Evolutionary conservation across 108 stramenopile genomes (phyloP), one percentile per base, ranked within the genome.

Genomic region (Pseudonitzschia delicatissima): DNA sequence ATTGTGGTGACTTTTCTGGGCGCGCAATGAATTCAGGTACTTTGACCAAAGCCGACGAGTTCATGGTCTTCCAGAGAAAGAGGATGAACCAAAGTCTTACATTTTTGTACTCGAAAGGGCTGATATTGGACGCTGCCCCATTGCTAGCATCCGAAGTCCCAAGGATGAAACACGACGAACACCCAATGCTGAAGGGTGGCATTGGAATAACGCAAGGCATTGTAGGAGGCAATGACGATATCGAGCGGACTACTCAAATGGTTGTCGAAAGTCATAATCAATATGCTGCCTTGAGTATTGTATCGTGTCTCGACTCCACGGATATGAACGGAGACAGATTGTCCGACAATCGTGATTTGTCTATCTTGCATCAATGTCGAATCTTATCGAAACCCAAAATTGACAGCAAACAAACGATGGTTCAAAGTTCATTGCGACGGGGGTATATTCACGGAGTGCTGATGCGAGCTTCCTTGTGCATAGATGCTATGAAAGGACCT

Each of bases 331-430:
- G 55, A 31, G 61, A 64, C 25, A 64, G 62, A 13, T 51, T 72
- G 45, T 67, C 72, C 21, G 91, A 92, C 57, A 92, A 92, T 60
- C 77, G 91, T 58, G 91, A 92, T 58, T 67, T 79, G 26, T 76
- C 82, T 17, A 73, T 92, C 12, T 69, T 80, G 55, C 64, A 57
- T 39, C 47, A 64, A 1, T 69, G 77, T 69, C 73, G 77, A 57
- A 74, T 82, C 36, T 66, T 87, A 9, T 35, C 64, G 40, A 48
- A 64, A 26, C 62, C 36, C 18, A 47, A 42, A 5, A 53, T 75
- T 26, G 39, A 49, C 25, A 65, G 71, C 27, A 69, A 71, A 32
- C 40, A 51, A 21, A 60, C 78, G 25, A 77, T 89, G 32, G 35
- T 70, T 0, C 33, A 21, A 37, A 77, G 81, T 48, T 72, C 86